Conservation (phyloP, 768 basidiomycete genomes). For the Boletus sp. region DNA sequence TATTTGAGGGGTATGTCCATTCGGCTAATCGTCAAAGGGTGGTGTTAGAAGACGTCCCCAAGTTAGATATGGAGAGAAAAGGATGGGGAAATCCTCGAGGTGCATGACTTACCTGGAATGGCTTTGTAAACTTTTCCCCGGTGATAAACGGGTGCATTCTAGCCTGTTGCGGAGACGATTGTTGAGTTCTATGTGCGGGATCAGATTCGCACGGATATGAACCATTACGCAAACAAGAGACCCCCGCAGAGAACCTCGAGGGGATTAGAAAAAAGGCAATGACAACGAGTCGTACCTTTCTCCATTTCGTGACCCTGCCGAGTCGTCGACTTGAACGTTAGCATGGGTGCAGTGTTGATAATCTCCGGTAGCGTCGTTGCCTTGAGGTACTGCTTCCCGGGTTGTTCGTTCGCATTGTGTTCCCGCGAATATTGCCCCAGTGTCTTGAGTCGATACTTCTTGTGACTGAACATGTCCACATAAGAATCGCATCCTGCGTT, state of each 20-base stretch:
- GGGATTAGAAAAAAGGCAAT: not conserved
- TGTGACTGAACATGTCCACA: conserved; percentile 71
- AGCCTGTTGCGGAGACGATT: conserved; percentile 96
- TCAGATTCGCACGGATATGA: conserved; percentile 18
- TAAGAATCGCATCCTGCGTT: conserved; percentile 72
- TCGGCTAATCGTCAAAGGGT: conserved; percentile 43
- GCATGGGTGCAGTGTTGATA: conserved; percentile 94
- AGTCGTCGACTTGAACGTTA: conserved; percentile 70
- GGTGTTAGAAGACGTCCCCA: conserved; percentile 8
- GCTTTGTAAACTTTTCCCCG: conserved; percentile 90
- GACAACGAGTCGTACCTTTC: conserved; percentile 58
- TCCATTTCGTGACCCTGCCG: conserved; percentile 82
- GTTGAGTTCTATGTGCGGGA: conserved; percentile 68
- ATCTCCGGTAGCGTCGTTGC: conserved; percentile 92
- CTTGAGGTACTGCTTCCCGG: conserved; percentile 98
- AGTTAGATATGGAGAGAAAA: not conserved
- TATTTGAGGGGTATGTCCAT: conserved; percentile 38
- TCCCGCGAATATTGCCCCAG: conserved; percentile 95
- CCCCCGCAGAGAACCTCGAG: not conserved
- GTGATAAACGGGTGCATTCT: conserved; percentile 96
- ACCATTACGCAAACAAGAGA: conserved; percentile 7
- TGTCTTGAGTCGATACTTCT: conserved; percentile 85
- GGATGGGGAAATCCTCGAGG: not conserved
- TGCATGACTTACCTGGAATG: conserved; percentile 63
- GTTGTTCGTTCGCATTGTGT: conserved; percentile 94